Evolutionary conservation across 768 basidiomycete genomes (phyloP).

Genomic region (Wakefieldia striispora): DNA sequence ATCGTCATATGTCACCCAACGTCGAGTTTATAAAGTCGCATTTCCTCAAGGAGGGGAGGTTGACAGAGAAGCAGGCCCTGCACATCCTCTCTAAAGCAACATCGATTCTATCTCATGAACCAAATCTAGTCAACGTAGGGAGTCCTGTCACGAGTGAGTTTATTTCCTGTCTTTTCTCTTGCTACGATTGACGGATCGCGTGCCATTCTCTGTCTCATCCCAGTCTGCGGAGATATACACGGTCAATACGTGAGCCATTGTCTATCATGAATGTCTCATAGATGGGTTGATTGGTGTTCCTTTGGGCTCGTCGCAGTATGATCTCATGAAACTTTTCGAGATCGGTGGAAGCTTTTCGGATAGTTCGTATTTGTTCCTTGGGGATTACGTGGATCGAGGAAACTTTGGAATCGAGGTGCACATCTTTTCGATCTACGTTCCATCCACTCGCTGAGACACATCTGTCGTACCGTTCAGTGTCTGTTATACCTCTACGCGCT

Average conservation of each 20-base stretch:
- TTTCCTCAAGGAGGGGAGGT: slow-evolving; percentile 81
- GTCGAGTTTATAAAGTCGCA: slow-evolving; percentile 81
- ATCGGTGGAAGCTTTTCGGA: slow-evolving; percentile 85
- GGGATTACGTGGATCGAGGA: slow-evolving; percentile 97
- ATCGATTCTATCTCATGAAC: slow-evolving; percentile 66
- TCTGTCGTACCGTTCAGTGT: slow-evolving; percentile 47
- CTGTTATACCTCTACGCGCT: slow-evolving; percentile 90
- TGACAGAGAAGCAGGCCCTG: slow-evolving; percentile 83
- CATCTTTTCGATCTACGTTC: not conserved
- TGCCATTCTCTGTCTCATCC: slow-evolving; percentile 4
- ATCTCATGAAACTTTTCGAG: slow-evolving; percentile 97
- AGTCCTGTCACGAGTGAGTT: slow-evolving; percentile 88
- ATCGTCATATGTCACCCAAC: slow-evolving; percentile 57
- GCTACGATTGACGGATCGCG: slow-evolving; percentile 3
- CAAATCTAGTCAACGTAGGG: slow-evolving; percentile 82
- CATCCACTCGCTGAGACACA: not conserved
- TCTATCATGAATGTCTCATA: slow-evolving; percentile 89
- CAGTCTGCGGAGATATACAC: slow-evolving; percentile 96
- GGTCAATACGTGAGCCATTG: slow-evolving; percentile 84
- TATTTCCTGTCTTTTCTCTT: slow-evolving; percentile 1
- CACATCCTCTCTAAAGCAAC: slow-evolving; percentile 73
- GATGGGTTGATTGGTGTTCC: slow-evolving; percentile 12
- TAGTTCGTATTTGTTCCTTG: slow-evolving; percentile 88
- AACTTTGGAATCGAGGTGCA: slow-evolving; percentile 81
- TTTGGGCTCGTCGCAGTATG: slow-evolving; percentile 59